phyloP scores from a whole-genome alignment of 345 rosid genomes.

The Gossypium rotundifolium region DNA sequence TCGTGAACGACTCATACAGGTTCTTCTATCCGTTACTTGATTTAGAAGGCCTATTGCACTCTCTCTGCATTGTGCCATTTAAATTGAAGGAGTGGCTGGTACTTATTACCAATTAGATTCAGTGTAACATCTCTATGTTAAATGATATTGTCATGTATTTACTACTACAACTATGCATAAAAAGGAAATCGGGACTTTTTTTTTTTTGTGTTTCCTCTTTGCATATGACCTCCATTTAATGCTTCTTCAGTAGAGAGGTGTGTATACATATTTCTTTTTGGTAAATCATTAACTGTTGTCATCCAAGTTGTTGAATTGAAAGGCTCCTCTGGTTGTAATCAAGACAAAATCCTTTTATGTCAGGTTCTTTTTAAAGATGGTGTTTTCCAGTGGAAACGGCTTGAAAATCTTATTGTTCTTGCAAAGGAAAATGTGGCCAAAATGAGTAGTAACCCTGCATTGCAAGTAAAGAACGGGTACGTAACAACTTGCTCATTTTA shows the following conservation, averaged over 20 bases:
- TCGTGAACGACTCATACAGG: constrained; percentile 95
- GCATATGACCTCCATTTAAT: neutral
- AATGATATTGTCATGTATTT: neutral
- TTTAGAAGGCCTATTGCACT: neutral
- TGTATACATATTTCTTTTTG: neutral
- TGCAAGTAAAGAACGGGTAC: constrained; percentile 47
- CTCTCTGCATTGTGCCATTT: neutral
- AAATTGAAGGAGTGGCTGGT: neutral
- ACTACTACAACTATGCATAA: neutral
- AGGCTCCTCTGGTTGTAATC: constrained; percentile 4
- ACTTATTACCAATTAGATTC: neutral
- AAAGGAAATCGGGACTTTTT: neutral
- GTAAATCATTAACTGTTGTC: neutral
- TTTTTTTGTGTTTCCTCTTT: neutral
- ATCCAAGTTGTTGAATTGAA: neutral
- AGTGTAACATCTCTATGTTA: neutral
- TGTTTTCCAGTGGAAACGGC: constrained; percentile 89
- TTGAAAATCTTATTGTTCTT: constrained; percentile 81
- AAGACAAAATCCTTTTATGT: constrained; percentile 3
- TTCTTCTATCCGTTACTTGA: constrained; percentile 12
- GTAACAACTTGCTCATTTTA: constrained; percentile 20
- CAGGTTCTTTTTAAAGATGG: constrained; percentile 90
- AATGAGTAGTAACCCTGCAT: constrained; percentile 90
- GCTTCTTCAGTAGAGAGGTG: neutral
- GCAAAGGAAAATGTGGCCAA: constrained; percentile 91